Evolutionary conservation across 1,139 yeast species (phyloP), one percentile per base, ranked within the genome.

Genomic region (Sugiyamaella xylanicola): DNA sequence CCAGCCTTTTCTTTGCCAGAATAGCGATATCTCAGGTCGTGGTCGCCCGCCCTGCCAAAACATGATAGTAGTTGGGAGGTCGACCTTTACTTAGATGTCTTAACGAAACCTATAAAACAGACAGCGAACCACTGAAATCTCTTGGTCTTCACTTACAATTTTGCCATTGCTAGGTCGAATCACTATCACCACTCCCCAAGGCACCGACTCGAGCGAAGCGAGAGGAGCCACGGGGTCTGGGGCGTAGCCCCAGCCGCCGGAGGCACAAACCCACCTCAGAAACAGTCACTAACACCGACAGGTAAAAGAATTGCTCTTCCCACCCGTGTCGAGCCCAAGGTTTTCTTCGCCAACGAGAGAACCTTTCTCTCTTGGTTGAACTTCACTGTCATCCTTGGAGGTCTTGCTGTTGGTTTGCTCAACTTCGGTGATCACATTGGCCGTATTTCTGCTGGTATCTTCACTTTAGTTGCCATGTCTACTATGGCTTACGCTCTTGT

Each of bases 311-410:
- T 93, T 66, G 98, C 99, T 8, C 81, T 95, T 57, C 99, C 99
- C 51, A 95, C 97, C 41, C 82, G 99, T 63, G 97, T 93, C 27
- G 99, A 93, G 74, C 99, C 99, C 64, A 93, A 93, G 74, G 99
- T 93, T 36, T 93, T 93, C 78, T 93, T 93, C 68, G 99, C 99
- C 68, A 93, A 95, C 70, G 99, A 93, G 76, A 89, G 99, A 80
- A 74, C 77, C 4, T 93, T 93, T 70, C 81, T 93, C 61, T 92
- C 98, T 48, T 93, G 99, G 99, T 82, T 93, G 68, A 95, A 93
- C 75, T 93, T 95, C 79, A 93, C 99, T 22, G 98, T 93, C 60
- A 90, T 95, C 67, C 80, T 95, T 60, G 99, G 99, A 32, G 96
- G 98, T 48, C 81, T 93, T 59, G 98, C 98, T 58, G 92, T 93